These are phyloP conservation scores for Crithidia bombi DNA, from an alignment of 208 protist species.

Conservation along the genomic window DNA sequence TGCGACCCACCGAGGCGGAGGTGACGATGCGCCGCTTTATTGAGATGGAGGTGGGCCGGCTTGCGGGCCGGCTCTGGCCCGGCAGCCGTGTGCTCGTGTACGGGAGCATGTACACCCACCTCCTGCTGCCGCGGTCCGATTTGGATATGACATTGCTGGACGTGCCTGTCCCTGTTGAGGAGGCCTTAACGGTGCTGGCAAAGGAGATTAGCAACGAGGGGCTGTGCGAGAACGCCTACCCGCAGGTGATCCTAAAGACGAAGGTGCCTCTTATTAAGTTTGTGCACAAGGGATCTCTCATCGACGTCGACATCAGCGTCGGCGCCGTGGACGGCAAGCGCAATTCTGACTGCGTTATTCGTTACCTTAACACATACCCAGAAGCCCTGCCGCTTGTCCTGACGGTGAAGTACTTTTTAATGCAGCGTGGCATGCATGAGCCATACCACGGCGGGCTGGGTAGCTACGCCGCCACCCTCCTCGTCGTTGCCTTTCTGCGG, in stretches of 20 bases:
- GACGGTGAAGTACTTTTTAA: constrained; percentile 92
- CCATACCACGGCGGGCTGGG: constrained; percentile 93
- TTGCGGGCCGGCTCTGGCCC: constrained; percentile 81
- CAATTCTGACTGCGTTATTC: constrained; percentile 79
- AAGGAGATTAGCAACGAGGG: constrained; percentile 60
- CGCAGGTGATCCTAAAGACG: constrained; percentile 91
- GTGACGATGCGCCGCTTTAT: constrained; percentile 79
- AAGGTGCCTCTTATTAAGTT: constrained; percentile 95
- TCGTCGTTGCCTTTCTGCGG: constrained; percentile 94
- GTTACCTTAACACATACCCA: constrained; percentile 68
- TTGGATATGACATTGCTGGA: constrained; percentile 84
- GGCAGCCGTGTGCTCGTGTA: constrained; percentile 77
- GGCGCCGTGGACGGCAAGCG: constrained; percentile 77
- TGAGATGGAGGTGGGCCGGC: constrained; percentile 50
- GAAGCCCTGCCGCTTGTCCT: constrained; percentile 81
- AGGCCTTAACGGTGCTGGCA: constrained; percentile 68
- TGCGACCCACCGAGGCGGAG: constrained; percentile 80
- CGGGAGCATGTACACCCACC: constrained; percentile 86
- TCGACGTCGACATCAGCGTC: constrained; percentile 93
- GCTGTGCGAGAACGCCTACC: constrained; percentile 69
- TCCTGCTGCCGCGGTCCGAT: constrained; percentile 87
- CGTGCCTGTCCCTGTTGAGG: constrained; percentile 56
- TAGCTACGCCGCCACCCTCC: constrained; percentile 86
- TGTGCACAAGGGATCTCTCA: constrained; percentile 59
- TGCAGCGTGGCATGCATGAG: constrained; percentile 93